Conservation (phyloP, 805 yeast genomes). For the Yarrowia deformans region DNA sequence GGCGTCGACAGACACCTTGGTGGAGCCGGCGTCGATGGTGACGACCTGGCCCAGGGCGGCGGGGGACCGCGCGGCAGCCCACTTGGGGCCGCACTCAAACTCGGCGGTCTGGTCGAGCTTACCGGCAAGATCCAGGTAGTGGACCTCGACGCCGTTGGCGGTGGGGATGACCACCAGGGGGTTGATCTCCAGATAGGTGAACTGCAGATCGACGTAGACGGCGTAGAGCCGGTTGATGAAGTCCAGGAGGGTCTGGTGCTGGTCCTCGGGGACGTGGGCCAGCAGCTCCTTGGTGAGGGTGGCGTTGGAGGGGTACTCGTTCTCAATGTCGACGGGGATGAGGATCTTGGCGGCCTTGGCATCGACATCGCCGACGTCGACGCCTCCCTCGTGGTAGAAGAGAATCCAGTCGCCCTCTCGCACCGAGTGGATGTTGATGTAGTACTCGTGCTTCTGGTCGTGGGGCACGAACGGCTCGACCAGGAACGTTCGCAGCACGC, state of each 20-base stretch:
- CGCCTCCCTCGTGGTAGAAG: constrained; percentile 59
- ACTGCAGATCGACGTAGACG: constrained; percentile 57
- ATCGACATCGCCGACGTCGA: constrained; percentile 58
- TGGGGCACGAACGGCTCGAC: constrained; percentile 60
- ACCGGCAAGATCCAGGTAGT: constrained; percentile 58
- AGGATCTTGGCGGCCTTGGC: constrained; percentile 55
- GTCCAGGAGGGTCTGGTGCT: constrained; percentile 54
- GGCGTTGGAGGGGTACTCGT: constrained; percentile 54
- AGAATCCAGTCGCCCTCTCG: constrained; percentile 59
- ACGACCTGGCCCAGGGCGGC: constrained; percentile 52
- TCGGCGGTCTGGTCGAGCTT: constrained; percentile 59
- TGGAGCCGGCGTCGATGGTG: constrained; percentile 41
- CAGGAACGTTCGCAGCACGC: constrained; percentile 53
- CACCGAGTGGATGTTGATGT: constrained; percentile 58
- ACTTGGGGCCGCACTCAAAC: constrained; percentile 58
- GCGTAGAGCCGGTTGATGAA: constrained; percentile 57
- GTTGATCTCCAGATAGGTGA: constrained; percentile 58
- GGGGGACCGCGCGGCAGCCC: constrained; percentile 58
- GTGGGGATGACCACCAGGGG: constrained; percentile 56
- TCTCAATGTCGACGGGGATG: constrained; percentile 55
- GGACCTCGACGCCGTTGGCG: constrained; percentile 53
- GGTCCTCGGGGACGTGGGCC: constrained; percentile 53
- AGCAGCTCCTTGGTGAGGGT: constrained; percentile 50
- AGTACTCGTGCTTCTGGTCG: constrained; percentile 56
- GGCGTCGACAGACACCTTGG: constrained; percentile 51